Evolutionary conservation across 805 yeast genomes (phyloP), one percentile per base, ranked within the genome.

Genomic region (Metschnikowia shivogae): DNA sequence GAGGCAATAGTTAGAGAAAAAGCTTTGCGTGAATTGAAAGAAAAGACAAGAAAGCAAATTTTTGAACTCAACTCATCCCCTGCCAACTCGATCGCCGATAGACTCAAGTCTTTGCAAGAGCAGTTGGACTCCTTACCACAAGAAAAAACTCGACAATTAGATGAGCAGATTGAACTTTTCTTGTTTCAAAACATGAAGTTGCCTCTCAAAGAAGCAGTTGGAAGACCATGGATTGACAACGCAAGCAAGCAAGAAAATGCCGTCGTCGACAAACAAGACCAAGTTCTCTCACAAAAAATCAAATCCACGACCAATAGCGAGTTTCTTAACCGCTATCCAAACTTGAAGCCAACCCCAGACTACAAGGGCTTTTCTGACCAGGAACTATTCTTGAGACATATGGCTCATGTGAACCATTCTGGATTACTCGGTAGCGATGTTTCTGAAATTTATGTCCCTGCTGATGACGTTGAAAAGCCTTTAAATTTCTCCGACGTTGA

Each of bases 381-480:
- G 55, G 97, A 90, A 64, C 73, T 89, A 39, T 82, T 77, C 51
- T 70, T 87, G 50, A 81, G 97, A 60, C 84, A 83, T 56, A 70
- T 80, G 59, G 78, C 81, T 57, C 86, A 84, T 61, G 71, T 80
- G 33, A 60, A 71, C 31, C 68, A 65, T 12, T 70, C 76, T 22
- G 83, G 84, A 3, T 65, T 63, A 29, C 62, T 85, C 31, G 97
- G 97, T 0, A 81, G 95, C 1, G 60, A 68, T 12, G 56, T 86
- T n/a, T 63, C 69, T 44, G 73, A 80, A 47, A 82, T 86, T 6
- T 89, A 87, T 61, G 65, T 68, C 43, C 95, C 96, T 13, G 81
- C 82, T 58, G 72, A 76, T 49, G 86, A 86, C 48, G 70, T 83
- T 27, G 70, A 72, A 36, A 66, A 72, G 20, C 96, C 96, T 13